These are phyloP conservation scores for Pythium periplocum DNA, from an alignment of 352 stramenopile genomes.

Conservation along the genomic window DNA sequence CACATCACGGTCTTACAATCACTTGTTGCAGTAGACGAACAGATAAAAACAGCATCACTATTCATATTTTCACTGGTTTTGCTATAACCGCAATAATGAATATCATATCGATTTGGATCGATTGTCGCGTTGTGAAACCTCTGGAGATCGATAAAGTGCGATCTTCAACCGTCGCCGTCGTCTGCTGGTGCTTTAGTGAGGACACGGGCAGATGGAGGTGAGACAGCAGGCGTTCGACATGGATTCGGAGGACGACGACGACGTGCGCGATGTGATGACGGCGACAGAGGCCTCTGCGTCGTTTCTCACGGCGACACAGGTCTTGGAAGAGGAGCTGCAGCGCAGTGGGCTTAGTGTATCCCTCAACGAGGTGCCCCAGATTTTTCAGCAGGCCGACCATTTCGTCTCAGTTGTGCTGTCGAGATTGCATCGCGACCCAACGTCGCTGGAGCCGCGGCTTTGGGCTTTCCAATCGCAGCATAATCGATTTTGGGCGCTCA, in stretches of 20 bases:
- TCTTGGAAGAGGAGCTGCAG: too few relatives aligned
- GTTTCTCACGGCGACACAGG: not conserved
- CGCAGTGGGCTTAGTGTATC: too few relatives aligned
- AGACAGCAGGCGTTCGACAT: not conserved
- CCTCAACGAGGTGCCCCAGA: slow-evolving; percentile 6
- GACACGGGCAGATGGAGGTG: not conserved
- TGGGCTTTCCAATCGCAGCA: slow-evolving; percentile 41
- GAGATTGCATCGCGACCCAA: slow-evolving; percentile 40
- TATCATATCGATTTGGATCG: not conserved
- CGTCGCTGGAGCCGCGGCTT: slow-evolving; percentile 36
- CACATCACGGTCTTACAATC: not conserved
- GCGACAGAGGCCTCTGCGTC: slow-evolving; percentile 4
- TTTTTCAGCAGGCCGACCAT: slow-evolving; percentile 43
- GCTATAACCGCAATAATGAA: not conserved
- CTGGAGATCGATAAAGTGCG: slow-evolving; percentile 3
- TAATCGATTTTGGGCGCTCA: slow-evolving; percentile 46
- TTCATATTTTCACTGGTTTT: not conserved
- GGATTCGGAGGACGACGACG: slow-evolving; percentile 17
- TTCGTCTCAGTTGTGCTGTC: slow-evolving; percentile 56
- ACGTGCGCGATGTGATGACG: slow-evolving; percentile 29
- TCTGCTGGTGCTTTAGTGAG: not conserved
- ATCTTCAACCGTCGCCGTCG: slow-evolving; percentile 10
- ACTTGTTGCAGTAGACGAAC: too few relatives aligned
- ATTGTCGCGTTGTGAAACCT: not conserved
- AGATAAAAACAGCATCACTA: too few relatives aligned